Evolutionary conservation across 306 rosid genomes (phyloP).

Genomic region (Pterocarpus macrocarpus): DNA sequence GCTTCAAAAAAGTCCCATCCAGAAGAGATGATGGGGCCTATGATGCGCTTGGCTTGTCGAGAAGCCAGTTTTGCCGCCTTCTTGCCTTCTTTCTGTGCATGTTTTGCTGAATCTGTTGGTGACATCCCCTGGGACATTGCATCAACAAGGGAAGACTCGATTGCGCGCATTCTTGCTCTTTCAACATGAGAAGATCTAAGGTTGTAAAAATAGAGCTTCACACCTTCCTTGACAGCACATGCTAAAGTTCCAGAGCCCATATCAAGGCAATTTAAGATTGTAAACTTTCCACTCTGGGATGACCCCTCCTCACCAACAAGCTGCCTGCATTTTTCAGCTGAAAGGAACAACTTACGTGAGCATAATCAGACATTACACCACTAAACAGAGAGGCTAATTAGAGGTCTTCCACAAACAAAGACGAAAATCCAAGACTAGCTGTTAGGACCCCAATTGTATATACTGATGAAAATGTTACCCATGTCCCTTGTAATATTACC

Average conservation of each 20-base stretch:
- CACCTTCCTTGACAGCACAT: conserved; percentile 86
- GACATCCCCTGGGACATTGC: conserved; percentile 69
- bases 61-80: conserved; percentile 81
- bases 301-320: conserved; percentile 88
- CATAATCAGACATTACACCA: conserved; percentile 22
- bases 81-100: conserved; percentile 69
- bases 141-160: conserved; percentile 68
- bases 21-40: conserved; percentile 87
- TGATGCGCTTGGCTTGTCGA: conserved; percentile 74
- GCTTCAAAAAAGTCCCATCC: conserved; percentile 98
- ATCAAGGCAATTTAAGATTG: conserved; percentile 78
- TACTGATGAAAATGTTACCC: too few relatives aligned
- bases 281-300: conserved; percentile 86
- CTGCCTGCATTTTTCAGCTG: conserved; percentile 91
- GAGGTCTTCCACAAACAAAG: background rate
- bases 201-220: conserved; percentile 75
- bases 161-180: conserved; percentile 57
- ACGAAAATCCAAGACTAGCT: background rate
- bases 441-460: too few relatives aligned
- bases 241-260: conserved; percentile 85
- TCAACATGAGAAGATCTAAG: conserved; percentile 67
- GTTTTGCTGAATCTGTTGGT: conserved; percentile 65
- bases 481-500: too few relatives aligned
- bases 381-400: background rate
- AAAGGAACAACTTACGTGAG: conserved; percentile 42